Evolutionary conservation across 331 rosid species (phyloP).

Genomic region (Malus hybrid): DNA sequence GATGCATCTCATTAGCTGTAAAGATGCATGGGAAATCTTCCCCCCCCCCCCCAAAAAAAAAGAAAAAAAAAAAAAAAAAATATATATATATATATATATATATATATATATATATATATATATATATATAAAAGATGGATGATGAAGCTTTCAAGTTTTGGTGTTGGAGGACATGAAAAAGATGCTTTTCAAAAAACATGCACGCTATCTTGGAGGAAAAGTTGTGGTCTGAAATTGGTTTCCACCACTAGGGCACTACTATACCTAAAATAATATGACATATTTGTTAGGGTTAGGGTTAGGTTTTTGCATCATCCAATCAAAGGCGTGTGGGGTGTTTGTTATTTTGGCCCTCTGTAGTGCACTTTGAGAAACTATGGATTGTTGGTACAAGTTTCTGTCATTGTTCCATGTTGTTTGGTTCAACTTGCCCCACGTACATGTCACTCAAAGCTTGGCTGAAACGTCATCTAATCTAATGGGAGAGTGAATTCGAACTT

Average conservation of each 20-base stretch:
- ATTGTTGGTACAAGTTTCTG: background rate
- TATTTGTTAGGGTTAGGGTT: background rate
- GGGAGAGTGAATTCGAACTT: no score
- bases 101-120: no score
- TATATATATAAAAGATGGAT: background rate
- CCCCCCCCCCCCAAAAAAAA: background rate
- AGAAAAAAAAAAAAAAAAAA: background rate
- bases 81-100: no score
- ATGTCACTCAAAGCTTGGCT: background rate
- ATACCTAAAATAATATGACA: background rate
- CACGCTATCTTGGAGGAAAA: background rate
- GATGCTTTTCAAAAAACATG: background rate
- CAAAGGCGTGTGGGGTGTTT: background rate
- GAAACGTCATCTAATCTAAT: background rate
- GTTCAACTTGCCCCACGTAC: background rate
- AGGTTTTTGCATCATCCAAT: background rate
- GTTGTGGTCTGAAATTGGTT: constrained; percentile 8
- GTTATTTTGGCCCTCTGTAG: background rate
- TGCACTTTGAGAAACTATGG: constrained; percentile 3
- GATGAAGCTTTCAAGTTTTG: background rate
- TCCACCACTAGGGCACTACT: background rate
- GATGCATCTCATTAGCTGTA: constrained; percentile 13
- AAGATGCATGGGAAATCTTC: constrained; percentile 7
- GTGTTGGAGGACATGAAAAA: constrained; percentile 2
- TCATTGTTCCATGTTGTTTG: background rate